Percentiles rank a stretch among this genome's conserved stretches.
Conservation (phyloP, 768 basidiomycete genomes). For the Lentinula boryana region DNA sequence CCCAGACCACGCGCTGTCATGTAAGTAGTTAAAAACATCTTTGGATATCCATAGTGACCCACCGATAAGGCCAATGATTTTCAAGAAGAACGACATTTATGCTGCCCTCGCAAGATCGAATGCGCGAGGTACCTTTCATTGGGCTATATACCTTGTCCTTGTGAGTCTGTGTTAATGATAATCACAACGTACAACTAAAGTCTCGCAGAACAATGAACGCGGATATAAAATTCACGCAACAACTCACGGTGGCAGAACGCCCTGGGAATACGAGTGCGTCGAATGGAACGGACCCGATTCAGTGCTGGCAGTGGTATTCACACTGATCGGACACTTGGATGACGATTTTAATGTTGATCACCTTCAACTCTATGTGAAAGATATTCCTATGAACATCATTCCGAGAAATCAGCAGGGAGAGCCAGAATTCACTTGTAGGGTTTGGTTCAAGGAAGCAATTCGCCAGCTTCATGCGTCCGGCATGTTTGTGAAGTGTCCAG, state of each 20-base stretch:
- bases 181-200: not conserved
- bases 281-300: not conserved
- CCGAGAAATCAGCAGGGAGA: not conserved
- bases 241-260: not conserved
- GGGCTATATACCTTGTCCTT: not conserved
- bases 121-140: not conserved
- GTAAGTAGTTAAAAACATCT: no score
- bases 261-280: not conserved
- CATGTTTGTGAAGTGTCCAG: not conserved
- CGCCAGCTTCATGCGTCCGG: not conserved
- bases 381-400: not conserved
- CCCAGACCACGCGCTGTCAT: no score
- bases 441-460: slow-evolving; percentile 4
- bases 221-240: slow-evolving; percentile 1
- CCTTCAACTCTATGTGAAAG: not conserved
- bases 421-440: not conserved
- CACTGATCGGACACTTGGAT: not conserved
- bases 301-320: not conserved
- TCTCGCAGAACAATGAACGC: not conserved
- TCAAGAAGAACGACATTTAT: not conserved
- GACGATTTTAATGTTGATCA: not conserved
- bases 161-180: not conserved
- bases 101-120: not conserved
- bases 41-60: no score
- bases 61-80: no score